Conservation (phyloP, 78 protist genomes). For the Dictyostelium capitatum region DNA sequence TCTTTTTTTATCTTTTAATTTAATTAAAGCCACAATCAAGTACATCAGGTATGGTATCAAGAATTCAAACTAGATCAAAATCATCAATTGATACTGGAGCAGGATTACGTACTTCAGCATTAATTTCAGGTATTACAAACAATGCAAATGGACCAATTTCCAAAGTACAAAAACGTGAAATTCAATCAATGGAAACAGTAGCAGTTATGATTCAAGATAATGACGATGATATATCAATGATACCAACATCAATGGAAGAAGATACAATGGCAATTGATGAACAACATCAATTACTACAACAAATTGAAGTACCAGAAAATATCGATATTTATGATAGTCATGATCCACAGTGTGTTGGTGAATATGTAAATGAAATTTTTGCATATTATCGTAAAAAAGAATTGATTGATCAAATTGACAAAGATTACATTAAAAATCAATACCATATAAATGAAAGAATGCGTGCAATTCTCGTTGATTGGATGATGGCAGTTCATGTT, state of each 20-base stretch:
- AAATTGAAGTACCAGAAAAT: slow-evolving; percentile 58
- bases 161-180: background rate
- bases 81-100: slow-evolving; percentile 18
- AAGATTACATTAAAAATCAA: slow-evolving; percentile 59
- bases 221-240: slow-evolving; percentile 18
- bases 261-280: background rate
- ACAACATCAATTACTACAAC: background rate
- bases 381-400: slow-evolving; percentile 68
- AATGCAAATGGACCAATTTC: background rate
- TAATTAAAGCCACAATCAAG: slow-evolving; percentile 22
- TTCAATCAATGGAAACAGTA: slow-evolving; percentile 7
- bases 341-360: slow-evolving; percentile 84
- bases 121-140: background rate
- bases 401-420: slow-evolving; percentile 36
- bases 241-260: background rate
- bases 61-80: background rate
- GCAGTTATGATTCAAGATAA: background rate
- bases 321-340: slow-evolving; percentile 82
- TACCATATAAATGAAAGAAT: slow-evolving; percentile 83
- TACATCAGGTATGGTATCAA: background rate
- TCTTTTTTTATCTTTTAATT: background rate
- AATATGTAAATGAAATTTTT: slow-evolving; percentile 84
- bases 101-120: background rate
- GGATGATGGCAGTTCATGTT: slow-evolving; percentile 96
- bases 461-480: slow-evolving; percentile 97